Conservation (phyloP, 306 rosid genomes). For the Rosa multiflora region DNA sequence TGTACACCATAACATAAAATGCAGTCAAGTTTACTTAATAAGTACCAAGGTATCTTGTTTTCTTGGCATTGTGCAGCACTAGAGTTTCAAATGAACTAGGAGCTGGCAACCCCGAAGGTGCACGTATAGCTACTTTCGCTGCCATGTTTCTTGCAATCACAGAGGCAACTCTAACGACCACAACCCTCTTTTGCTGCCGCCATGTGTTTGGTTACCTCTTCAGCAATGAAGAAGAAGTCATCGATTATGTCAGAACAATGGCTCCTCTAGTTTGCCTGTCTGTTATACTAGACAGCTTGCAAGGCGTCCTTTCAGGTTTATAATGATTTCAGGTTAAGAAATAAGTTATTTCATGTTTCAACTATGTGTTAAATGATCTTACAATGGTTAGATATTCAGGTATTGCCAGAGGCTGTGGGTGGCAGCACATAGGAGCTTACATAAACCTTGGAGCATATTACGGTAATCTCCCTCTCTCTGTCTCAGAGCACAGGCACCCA, state of each 20-base stretch:
- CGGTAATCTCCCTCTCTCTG: conserved; percentile 43
- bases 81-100: conserved; percentile 80
- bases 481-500: background rate
- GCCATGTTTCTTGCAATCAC: conserved; percentile 38
- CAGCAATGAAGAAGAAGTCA: conserved; percentile 66
- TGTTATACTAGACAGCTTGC: conserved; percentile 53
- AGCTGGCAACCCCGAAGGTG: conserved; percentile 59
- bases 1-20: background rate
- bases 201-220: conserved; percentile 52
- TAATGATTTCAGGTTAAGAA: background rate
- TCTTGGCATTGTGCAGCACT: conserved; percentile 35
- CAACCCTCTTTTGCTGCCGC: conserved; percentile 46
- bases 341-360: conserved; percentile 6
- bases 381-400: conserved; percentile 32
- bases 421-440: conserved; percentile 74
- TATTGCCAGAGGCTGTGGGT: conserved; percentile 73
- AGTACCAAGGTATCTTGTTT: background rate
- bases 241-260: conserved; percentile 64
- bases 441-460: conserved; percentile 66
- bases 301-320: conserved; percentile 65
- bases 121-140: conserved; percentile 50
- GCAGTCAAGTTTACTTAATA: background rate
- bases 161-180: conserved; percentile 42
- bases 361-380: background rate
- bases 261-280: conserved; percentile 59